A percentile compares a stretch with the other conserved stretches of the same genome.
These are phyloP conservation scores for Ogataea nakhonphanomensis DNA, from an alignment of 805 yeast genomes.

Conservation along the genomic window DNA sequence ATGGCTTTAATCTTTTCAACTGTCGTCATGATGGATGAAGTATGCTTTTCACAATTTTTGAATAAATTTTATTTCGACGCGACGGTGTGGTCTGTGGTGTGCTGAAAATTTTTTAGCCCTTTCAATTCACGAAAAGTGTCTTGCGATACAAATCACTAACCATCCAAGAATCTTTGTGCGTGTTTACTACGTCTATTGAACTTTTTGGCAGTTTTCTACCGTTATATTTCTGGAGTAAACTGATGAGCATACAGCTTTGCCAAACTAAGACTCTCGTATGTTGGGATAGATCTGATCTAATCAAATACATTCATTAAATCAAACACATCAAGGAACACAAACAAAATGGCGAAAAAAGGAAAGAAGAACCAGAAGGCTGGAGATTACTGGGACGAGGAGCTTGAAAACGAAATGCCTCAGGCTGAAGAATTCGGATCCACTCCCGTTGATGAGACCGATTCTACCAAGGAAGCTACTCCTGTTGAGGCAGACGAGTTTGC, in stretches of 20 bases:
- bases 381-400: conserved; percentile 79
- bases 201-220: no score
- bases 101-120: conserved; percentile 17
- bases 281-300: conserved; percentile 12
- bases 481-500: conserved; percentile 45
- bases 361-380: conserved; percentile 67
- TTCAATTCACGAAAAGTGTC: conserved; percentile 1
- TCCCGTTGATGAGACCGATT: conserved; percentile 23
- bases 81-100: conserved; percentile 19
- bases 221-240: conserved; percentile 5
- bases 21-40: conserved; percentile 50
- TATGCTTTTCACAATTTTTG: conserved; percentile 1
- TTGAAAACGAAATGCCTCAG: conserved; percentile 47
- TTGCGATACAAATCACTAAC: no score
- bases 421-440: conserved; percentile 52
- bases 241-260: conserved; percentile 11
- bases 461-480: conserved; percentile 27
- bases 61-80: conserved; percentile 7
- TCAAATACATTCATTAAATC: conserved; percentile 9
- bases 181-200: no score
- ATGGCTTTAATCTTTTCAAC: conserved; percentile 78
- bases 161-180: no score
- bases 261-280: conserved; percentile 15
- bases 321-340: conserved; percentile 2
- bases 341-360: conserved; percentile 51